phyloP scores from a whole-genome alignment of 345 rosid species.

The Salix viminalis region DNA sequence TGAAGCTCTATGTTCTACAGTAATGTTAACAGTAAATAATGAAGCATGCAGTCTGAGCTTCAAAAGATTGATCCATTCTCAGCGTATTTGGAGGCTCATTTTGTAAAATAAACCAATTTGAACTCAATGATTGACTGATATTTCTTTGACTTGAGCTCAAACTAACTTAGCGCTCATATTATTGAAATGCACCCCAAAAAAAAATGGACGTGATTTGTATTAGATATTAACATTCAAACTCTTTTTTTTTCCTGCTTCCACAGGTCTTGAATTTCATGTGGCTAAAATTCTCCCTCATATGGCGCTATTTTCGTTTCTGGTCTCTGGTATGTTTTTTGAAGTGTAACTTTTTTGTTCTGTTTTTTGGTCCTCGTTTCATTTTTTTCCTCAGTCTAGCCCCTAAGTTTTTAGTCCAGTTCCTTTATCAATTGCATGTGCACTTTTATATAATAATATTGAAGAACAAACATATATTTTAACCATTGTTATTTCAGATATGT shows the following conservation, averaged over 20 bases:
- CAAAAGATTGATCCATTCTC: neutral
- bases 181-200: too few species aligned
- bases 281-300: constrained; percentile 84
- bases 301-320: constrained; percentile 97
- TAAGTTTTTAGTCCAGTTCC: neutral
- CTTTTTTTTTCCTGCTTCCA: constrained; percentile 15
- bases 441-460: neutral
- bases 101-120: neutral
- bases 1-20: neutral
- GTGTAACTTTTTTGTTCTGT: neutral
- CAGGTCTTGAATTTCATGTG: constrained; percentile 98
- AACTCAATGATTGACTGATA: neutral
- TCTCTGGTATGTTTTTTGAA: constrained; percentile 60
- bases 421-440: constrained; percentile 6
- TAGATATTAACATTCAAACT: neutral
- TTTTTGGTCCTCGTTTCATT: neutral
- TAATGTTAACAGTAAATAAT: neutral
- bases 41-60: neutral
- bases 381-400: neutral
- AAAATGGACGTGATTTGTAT: too few species aligned
- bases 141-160: too few species aligned
- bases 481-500: constrained; percentile 43
- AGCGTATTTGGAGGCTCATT: neutral
- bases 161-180: too few species aligned
- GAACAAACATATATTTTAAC: neutral